These are phyloP conservation scores for Hypoxylon sp. DNA, from an alignment of 2,329 filamentous ascomycete genomes.

Conservation along the genomic window DNA sequence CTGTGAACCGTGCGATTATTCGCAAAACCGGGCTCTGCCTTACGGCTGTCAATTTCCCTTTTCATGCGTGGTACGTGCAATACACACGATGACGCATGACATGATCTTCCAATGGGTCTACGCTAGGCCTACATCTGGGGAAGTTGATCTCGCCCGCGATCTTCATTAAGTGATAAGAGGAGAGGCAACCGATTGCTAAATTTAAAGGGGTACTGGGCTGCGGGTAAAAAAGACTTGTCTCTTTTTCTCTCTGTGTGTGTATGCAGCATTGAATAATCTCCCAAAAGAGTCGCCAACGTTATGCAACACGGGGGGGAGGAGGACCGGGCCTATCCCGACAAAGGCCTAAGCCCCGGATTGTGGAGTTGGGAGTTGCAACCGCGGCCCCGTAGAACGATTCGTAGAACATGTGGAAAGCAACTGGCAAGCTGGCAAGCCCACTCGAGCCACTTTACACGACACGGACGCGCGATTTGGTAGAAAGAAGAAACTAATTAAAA, in stretches of 20 bases:
- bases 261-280: slow-evolving; percentile 58
- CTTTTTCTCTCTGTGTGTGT: no score
- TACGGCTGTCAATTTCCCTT: slow-evolving; percentile 32
- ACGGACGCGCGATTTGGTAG: slow-evolving; percentile 31
- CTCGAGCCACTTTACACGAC: slow-evolving; percentile 32
- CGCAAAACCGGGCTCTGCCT: slow-evolving; percentile 14
- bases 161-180: slow-evolving; percentile 45
- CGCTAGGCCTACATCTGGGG: slow-evolving; percentile 35
- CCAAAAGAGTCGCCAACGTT: slow-evolving; percentile 57
- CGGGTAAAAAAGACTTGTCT: slow-evolving; percentile 56
- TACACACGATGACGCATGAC: slow-evolving; percentile 27
- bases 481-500: slow-evolving; percentile 24
- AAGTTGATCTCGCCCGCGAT: slow-evolving; percentile 45
- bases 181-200: slow-evolving; percentile 52
- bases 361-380: slow-evolving; percentile 28
- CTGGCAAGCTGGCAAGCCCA: slow-evolving; percentile 16
- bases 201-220: slow-evolving; percentile 46
- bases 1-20: slow-evolving; percentile 10
- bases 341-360: slow-evolving; percentile 40
- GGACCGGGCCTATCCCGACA: slow-evolving; percentile 46
- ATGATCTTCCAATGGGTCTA: slow-evolving; percentile 39
- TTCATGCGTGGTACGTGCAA: not conserved
- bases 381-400: slow-evolving; percentile 56
- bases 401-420: slow-evolving; percentile 53
- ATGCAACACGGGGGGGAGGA: slow-evolving; percentile 52